A percentile compares a stretch with the other conserved stretches of the same genome.
phyloP scores from a whole-genome alignment of 2,329 filamentous ascomycete species.

The Macrophomina pseudophaseolina region DNA sequence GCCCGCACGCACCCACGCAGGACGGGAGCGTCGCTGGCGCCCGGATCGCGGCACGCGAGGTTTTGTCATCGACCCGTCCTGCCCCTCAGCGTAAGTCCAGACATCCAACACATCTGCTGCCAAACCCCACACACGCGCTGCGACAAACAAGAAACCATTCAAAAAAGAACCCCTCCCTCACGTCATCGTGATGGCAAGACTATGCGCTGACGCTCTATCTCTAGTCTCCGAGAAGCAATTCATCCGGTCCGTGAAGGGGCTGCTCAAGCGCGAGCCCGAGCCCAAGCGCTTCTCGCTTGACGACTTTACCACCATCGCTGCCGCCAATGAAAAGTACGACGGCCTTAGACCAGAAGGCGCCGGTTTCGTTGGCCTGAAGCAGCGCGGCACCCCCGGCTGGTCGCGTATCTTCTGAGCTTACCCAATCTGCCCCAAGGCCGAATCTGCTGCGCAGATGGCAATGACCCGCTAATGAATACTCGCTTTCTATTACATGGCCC shows the following conservation, averaged over 20 bases:
- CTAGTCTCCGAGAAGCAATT: background rate
- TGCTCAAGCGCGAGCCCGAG: slow-evolving; percentile 1
- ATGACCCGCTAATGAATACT: background rate
- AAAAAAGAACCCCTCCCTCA: background rate
- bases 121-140: background rate
- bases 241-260: background rate
- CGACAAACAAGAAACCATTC: background rate
- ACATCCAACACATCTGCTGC: background rate
- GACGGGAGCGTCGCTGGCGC: background rate
- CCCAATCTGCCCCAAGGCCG: background rate
- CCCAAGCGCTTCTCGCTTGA: slow-evolving; percentile 17
- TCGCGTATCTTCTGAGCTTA: slow-evolving; percentile 7
- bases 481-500: background rate
- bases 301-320: slow-evolving; percentile 21
- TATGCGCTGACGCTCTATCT: background rate
- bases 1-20: background rate
- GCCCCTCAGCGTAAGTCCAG: slow-evolving; percentile 3
- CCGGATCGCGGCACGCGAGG: slow-evolving; percentile 18
- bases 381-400: slow-evolving; percentile 7
- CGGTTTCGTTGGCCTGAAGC: slow-evolving; percentile 12
- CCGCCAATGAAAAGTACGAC: slow-evolving; percentile 18
- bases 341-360: slow-evolving; percentile 10
- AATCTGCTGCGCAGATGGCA: background rate
- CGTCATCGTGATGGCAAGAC: background rate
- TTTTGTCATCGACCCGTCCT: slow-evolving; percentile 17